Evolutionary conservation across 2,329 filamentous ascomycete genomes (phyloP), one percentile per base, ranked within the genome.

Genomic region (Fusarium redolens): DNA sequence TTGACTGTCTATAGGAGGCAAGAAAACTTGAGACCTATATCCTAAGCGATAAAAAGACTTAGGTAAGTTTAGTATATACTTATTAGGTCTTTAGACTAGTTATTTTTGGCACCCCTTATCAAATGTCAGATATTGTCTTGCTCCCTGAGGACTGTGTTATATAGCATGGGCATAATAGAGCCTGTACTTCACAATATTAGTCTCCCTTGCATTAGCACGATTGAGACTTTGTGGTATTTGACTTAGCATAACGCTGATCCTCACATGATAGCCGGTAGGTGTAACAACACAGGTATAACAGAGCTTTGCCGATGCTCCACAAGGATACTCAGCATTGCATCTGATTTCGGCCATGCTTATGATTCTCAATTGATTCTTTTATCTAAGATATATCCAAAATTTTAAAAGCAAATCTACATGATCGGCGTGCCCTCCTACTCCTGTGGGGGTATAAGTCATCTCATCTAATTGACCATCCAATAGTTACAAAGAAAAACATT

Each of bases 391-490:
- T 74, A 77, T 77, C 75, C 75, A 76, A 75, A 54, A 60, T 38
- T 64, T 65, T 44, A 51, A 68, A 54, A 65, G 52, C 31, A 71
- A 74, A 65, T 66, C 69, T 68, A 73, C 75, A 66, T 77, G 52
- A 69, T 69, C 61, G 60, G 58, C 65, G 35, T 73, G 71, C 74
- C 75, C 68, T 76, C 61, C 68, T 78, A 65, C 66, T 78, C 67
- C 75, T 74, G 68, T 50, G 65, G 75, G 76, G 76, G 76, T 78
- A 78, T 78, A 78, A 74, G 73, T 76, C 76, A 75, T 76, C 76
- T 78, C 75, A 70, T 77, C 76, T 78, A 78, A 66, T 77, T 77
- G 65, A 74, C 76, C 76, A 67, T 75, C 54, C 75, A 74, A 69
- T 71, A 74, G 65, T 54, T 77, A 73, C 75, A 78, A 78, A 76